These are phyloP conservation scores for Skeletonema menzelii DNA, from an alignment of 108 stramenopile species.

Conservation along the genomic window DNA sequence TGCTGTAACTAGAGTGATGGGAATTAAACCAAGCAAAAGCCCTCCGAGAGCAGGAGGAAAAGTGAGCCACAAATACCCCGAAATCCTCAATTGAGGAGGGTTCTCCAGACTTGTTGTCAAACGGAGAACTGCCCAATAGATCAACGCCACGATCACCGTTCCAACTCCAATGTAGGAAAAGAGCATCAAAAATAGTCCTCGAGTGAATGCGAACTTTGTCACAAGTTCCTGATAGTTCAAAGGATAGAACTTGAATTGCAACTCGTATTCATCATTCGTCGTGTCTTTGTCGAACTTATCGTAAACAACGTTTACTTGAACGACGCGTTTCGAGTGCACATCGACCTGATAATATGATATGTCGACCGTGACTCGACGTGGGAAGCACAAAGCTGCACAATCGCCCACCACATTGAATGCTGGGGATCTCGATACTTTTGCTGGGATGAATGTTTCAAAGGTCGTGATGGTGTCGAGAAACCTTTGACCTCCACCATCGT, in stretches of 20 bases:
- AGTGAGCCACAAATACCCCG: slow-evolving; percentile 57
- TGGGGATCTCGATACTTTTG: slow-evolving; percentile 58
- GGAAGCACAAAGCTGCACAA: slow-evolving; percentile 68
- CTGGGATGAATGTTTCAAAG: slow-evolving; percentile 69
- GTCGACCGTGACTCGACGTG: slow-evolving; percentile 63
- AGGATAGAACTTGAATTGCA: slow-evolving; percentile 60
- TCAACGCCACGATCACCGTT: slow-evolving; percentile 53
- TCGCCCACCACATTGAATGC: slow-evolving; percentile 48
- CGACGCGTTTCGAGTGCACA: slow-evolving; percentile 60
- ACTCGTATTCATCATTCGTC: slow-evolving; percentile 50
- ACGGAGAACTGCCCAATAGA: slow-evolving; percentile 66
- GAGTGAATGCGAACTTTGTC: slow-evolving; percentile 76
- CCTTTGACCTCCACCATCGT: slow-evolving; percentile 52
- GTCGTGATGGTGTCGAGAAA: slow-evolving; percentile 30
- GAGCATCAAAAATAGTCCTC: slow-evolving; percentile 69
- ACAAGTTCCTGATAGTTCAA: slow-evolving; percentile 84
- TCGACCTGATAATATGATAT: slow-evolving; percentile 78
- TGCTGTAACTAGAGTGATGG: slow-evolving; percentile 57
- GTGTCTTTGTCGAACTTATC: slow-evolving; percentile 76
- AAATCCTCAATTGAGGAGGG: slow-evolving; percentile 69
- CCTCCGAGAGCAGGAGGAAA: slow-evolving; percentile 67
- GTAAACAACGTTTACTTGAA: slow-evolving; percentile 50
- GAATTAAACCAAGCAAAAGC: slow-evolving; percentile 66
- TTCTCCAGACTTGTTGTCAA: slow-evolving; percentile 64
- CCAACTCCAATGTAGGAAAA: slow-evolving; percentile 73